Evolutionary conservation across 768 basidiomycete species (phyloP), one percentile per base, ranked within the genome.

Genomic region (Scleroderma bovista): DNA sequence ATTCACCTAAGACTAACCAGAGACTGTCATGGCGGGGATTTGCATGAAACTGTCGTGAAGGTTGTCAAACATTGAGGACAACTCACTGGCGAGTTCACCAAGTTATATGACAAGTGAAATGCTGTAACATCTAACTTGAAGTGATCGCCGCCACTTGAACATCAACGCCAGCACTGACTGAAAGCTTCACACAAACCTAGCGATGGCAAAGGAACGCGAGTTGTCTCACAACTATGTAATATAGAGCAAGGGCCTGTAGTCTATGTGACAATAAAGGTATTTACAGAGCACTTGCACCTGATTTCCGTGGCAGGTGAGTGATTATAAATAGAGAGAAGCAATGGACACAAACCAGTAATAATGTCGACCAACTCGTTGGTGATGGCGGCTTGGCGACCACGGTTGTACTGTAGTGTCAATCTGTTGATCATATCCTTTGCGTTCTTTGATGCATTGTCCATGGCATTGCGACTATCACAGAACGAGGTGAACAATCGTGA

Each of bases 381-480:
- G 65, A 97, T 97, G 58, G 93, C 86, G 56, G 93, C 93, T 76
- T 97, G 93, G 66, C 93, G 90, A 77, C 94, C 93, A 80, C 93
- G 89, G 69, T 97, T 97, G 81, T 94, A 97, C 70, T 95, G 80
- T 86, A 96, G 87, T 69, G 88, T 87, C 44, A 97, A 77, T 40
- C 75, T 69, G 53, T 70, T 70, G 63, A 97, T 95, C 93, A 97
- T 96, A 72, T 94, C 93, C 31, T 72, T 74, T 51, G 96, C 96
- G 70, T 99, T 98, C 84, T 99, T 99, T 57, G 94, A 93, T 43
- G 95, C 95, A 65, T 93, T 98, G 81, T 98, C 96, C 96, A 99
- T 99, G 63, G 96, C 96, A 59, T 95, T 97, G 59, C 95, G 87
- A 69, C 95, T 60, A 50, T 49, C 19, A 37, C 26, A 49, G 9